These are phyloP conservation scores for Eucommia ulmoides DNA, from an alignment of 257 asterid genomes.

Conservation along the genomic window DNA sequence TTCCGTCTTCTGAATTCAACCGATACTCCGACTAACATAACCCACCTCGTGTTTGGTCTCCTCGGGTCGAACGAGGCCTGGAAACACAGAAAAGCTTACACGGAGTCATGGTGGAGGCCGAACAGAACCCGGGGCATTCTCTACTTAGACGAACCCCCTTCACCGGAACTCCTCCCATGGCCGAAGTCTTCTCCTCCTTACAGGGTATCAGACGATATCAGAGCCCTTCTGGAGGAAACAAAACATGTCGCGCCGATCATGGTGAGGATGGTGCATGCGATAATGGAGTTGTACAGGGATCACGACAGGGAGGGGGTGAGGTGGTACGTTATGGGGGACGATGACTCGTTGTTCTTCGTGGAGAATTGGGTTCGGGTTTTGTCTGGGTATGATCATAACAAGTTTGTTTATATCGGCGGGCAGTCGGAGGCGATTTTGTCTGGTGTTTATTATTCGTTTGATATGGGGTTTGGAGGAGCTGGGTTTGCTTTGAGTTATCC, in stretches of 20 bases:
- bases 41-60: conserved; percentile 47
- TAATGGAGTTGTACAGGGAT: conserved; percentile 33
- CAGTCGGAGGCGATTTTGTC: conserved; percentile 46
- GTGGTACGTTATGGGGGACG: conserved; percentile 66
- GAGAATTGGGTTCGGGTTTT: conserved; percentile 46
- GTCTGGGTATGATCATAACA: conserved; percentile 32
- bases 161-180: conserved; percentile 41
- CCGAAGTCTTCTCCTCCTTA: conserved; percentile 45
- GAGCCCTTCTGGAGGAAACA: conserved; percentile 15
- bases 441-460: conserved; percentile 35
- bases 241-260: conserved; percentile 28
- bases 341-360: conserved; percentile 38
- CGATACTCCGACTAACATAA: conserved; percentile 25
- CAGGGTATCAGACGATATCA: conserved; percentile 26
- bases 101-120: conserved; percentile 62
- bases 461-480: conserved; percentile 58
- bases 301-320: conserved; percentile 23
- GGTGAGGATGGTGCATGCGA: conserved; percentile 50
- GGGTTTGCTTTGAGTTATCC: conserved; percentile 52
- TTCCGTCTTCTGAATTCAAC: too few relatives aligned
- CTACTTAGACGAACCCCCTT: conserved; percentile 34
- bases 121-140: conserved; percentile 40
- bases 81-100: conserved; percentile 33
- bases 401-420: conserved; percentile 43
- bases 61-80: conserved; percentile 43